Percentiles rank a stretch among this genome's conserved stretches.
Conservation (phyloP, 306 rosid genomes). For the Prunus mira region DNA sequence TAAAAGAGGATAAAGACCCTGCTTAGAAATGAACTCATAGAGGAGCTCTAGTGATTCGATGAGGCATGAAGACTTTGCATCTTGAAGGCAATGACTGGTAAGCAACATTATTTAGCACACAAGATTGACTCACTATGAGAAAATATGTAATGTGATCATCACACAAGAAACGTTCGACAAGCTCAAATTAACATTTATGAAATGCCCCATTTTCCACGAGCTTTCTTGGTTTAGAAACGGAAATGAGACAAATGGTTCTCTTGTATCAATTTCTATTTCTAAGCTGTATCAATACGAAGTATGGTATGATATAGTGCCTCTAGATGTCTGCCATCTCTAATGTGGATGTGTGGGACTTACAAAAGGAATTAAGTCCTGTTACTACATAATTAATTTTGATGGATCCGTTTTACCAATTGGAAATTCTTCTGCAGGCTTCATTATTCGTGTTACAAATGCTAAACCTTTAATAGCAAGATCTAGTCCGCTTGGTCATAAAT, state of each 20-base stretch:
- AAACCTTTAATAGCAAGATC: too few relatives aligned
- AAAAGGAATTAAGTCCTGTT: too few relatives aligned
- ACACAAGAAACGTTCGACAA: not conserved
- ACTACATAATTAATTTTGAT: too few relatives aligned
- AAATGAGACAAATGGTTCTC: not conserved
- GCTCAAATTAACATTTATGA: not conserved
- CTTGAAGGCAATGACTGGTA: not conserved
- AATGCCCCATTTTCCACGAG: not conserved
- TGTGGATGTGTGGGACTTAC: too few relatives aligned
- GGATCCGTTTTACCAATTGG: too few relatives aligned
- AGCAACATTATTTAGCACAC: not conserved
- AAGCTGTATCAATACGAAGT: not conserved
- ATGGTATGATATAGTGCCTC: not conserved
- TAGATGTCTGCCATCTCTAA: not conserved
- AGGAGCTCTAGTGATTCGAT: not conserved
- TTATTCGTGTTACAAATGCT: too few relatives aligned
- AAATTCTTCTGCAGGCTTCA: too few relatives aligned
- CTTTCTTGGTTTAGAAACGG: not conserved
- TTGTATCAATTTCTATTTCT: not conserved
- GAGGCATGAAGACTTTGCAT: not conserved
- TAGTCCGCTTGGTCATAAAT: too few relatives aligned
- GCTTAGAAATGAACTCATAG: not conserved
- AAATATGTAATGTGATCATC: not conserved
- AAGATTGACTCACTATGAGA: not conserved
- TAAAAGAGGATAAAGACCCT: not conserved